Percentiles rank a stretch among this genome's conserved stretches.
Conservation (phyloP, 2,329 filamentous ascomycete species). For the Penicillium sp. region DNA sequence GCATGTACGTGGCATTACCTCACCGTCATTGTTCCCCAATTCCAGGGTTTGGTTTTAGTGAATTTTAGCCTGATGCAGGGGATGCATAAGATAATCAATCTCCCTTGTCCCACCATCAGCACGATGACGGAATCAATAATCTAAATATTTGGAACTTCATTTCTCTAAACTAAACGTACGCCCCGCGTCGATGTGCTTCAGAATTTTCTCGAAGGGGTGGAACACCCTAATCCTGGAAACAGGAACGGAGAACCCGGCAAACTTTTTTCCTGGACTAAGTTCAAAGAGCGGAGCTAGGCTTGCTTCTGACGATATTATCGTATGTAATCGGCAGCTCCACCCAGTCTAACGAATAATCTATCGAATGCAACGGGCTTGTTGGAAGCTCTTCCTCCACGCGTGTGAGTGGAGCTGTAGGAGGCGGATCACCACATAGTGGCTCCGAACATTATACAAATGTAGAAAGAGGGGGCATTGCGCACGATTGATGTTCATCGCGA, state of each 20-base stretch:
- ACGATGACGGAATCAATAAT: neutral
- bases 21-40: slow-evolving; percentile 1
- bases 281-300: slow-evolving; percentile 10
- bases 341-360: slow-evolving; percentile 3
- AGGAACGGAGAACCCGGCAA: slow-evolving; percentile 10
- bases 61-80: neutral
- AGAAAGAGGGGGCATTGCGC: neutral
- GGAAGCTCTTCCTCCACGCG: neutral
- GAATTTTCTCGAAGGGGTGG: slow-evolving; percentile 29
- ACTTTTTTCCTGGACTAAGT: slow-evolving; percentile 9
- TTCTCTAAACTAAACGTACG: neutral
- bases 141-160: neutral
- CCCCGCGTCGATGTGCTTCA: slow-evolving; percentile 12
- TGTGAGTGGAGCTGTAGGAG: neutral
- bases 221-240: slow-evolving; percentile 4
- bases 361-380: neutral
- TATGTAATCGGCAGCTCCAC: neutral
- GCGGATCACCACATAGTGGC: neutral
- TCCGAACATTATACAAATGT: neutral
- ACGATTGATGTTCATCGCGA: neutral
- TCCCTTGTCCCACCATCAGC: neutral
- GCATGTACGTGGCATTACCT: neutral
- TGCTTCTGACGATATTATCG: neutral
- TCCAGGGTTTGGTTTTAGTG: neutral
- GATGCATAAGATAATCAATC: neutral